Conservation (phyloP, 2,329 filamentous ascomycete genomes). For the Teratosphaeria nubilosa region DNA sequence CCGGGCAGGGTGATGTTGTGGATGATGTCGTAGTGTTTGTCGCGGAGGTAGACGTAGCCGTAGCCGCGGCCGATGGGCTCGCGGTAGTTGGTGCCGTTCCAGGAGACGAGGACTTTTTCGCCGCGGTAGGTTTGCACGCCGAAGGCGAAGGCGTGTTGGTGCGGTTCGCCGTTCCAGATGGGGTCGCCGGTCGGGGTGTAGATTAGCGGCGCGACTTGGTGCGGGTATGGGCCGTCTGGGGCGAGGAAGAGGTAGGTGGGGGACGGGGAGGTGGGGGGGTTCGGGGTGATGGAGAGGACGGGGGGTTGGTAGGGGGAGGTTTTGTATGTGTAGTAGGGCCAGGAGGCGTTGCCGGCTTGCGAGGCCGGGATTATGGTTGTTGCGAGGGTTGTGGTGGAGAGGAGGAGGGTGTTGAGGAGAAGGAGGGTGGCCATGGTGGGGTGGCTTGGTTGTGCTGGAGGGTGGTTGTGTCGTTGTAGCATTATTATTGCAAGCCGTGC, state of each 20-base stretch:
- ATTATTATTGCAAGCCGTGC: too few species aligned
- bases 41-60: slow-evolving; percentile 13
- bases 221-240: slow-evolving; percentile 5
- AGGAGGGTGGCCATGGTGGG: too few species aligned
- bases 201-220: slow-evolving; percentile 5
- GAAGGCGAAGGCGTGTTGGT: slow-evolving; percentile 10
- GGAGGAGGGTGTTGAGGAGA: too few species aligned
- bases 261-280: not conserved
- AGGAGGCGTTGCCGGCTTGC: slow-evolving; percentile 4
- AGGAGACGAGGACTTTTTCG: slow-evolving; percentile 12
- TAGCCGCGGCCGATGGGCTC: slow-evolving; percentile 15
- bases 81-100: slow-evolving; percentile 11
- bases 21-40: slow-evolving; percentile 12
- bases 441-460: not conserved
- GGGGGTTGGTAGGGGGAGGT: slow-evolving; percentile 7
- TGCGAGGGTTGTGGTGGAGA: too few species aligned
- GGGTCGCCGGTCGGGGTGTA: slow-evolving; percentile 11
- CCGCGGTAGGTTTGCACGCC: slow-evolving; percentile 9
- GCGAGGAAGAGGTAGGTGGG: slow-evolving; percentile 15
- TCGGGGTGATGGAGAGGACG: slow-evolving; percentile 4
- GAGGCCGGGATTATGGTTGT: slow-evolving; percentile 4
- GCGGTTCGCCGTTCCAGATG: slow-evolving; percentile 10
- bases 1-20: slow-evolving; percentile 7
- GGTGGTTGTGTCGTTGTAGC: not conserved
- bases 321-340: slow-evolving; percentile 9